Conservation (phyloP, 148 eudicot genomes). For the Camellia japonica region DNA sequence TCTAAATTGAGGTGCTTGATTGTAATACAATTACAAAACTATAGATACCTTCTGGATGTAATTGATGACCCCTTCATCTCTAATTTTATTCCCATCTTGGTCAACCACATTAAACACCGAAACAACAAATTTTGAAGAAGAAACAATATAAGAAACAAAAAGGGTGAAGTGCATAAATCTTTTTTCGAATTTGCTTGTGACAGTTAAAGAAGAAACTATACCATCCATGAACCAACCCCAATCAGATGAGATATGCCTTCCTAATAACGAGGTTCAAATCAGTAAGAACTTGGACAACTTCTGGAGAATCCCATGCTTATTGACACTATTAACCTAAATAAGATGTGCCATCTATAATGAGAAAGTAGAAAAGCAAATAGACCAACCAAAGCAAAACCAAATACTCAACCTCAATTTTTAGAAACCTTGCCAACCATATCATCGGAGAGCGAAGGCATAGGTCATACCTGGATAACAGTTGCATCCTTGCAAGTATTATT, state of each 20-base stretch:
- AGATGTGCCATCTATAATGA: background rate
- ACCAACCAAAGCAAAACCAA: background rate
- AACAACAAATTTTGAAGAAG: conserved; percentile 6
- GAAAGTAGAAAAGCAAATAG: background rate
- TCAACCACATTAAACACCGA: conserved; percentile 73
- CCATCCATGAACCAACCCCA: conserved; percentile 98
- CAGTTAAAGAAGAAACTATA: conserved; percentile 17
- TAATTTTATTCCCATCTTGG: conserved; percentile 60
- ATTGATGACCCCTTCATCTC: conserved; percentile 49
- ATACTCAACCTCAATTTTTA: no score
- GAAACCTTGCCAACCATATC: background rate
- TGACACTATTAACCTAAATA: background rate
- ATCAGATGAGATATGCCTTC: conserved; percentile 85
- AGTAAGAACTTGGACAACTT: no score
- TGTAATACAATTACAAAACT: background rate
- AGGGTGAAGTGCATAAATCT: background rate
- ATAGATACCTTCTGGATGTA: conserved; percentile 50
- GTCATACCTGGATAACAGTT: no score
- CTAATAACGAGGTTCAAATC: conserved; percentile 48
- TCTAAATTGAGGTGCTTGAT: background rate
- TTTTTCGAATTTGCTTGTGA: background rate
- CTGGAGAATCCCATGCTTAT: no score
- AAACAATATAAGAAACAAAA: conserved; percentile 17
- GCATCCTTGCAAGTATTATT: no score
- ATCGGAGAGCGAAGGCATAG: background rate